Evolutionary conservation across 2,329 filamentous ascomycete species (phyloP).

Genomic region (Ceratocystiopsis brevicomis): DNA sequence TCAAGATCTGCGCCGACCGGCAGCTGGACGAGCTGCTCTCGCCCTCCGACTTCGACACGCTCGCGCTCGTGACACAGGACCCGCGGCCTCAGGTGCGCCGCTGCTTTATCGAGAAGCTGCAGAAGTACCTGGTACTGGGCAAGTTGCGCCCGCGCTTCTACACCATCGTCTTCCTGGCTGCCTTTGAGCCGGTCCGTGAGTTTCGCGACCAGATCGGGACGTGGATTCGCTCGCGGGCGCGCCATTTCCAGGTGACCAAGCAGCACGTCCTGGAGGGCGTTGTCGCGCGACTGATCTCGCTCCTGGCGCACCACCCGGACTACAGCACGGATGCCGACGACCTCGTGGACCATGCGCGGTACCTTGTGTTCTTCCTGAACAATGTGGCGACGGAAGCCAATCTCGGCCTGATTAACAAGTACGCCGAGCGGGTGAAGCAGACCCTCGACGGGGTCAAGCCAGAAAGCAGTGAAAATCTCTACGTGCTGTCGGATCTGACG

Average conservation of each 20-base stretch:
- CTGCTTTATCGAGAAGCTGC: constrained; percentile 66
- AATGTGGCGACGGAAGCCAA: constrained; percentile 74
- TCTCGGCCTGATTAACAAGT: constrained; percentile 72
- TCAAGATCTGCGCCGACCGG: constrained; percentile 69
- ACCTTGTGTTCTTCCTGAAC: constrained; percentile 75
- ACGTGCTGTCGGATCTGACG: constrained; percentile 73
- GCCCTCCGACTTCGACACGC: constrained; percentile 56
- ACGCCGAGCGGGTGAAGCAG: constrained; percentile 84
- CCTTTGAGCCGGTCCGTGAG: constrained; percentile 63
- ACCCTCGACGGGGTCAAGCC: constrained; percentile 60
- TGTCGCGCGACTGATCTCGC: constrained; percentile 65
- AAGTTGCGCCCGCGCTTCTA: constrained; percentile 63
- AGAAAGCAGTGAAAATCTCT: constrained; percentile 52
- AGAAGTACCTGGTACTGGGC: constrained; percentile 68
- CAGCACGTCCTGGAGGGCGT: constrained; percentile 57
- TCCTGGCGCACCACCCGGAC: constrained; percentile 88
- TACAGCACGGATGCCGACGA: constrained; percentile 50
- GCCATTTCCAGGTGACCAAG: constrained; percentile 39
- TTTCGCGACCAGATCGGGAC: constrained; percentile 62
- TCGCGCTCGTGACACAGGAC: constrained; percentile 71
- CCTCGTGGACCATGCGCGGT: constrained; percentile 65
- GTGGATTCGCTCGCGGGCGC: constrained; percentile 71
- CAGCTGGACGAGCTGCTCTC: constrained; percentile 58
- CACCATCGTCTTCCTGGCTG: constrained; percentile 72
- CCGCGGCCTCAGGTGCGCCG: constrained; percentile 52